Base-by-base conservation (phyloP, 257 asterid species). In the Plantago ovata region DNA sequence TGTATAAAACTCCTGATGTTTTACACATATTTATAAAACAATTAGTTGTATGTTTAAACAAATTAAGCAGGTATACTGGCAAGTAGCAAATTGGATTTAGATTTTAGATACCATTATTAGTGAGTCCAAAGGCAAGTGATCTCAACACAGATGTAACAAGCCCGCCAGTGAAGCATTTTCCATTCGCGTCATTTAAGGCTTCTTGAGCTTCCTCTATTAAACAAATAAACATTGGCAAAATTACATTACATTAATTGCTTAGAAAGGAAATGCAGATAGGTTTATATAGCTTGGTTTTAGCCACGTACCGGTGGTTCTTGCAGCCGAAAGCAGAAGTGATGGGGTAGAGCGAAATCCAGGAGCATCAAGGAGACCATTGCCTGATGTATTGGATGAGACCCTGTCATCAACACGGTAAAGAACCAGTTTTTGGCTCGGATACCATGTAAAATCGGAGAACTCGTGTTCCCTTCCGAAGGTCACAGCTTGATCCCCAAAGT, bases 201-300 rank as follows among this genome's bases (percentile, higher is more conserved):
- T 82, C 91, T 36, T 80, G 81, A 39, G 28, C 43, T 76, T 85
- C 94, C 79, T 85, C 94, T 82, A 61, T 14, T 10, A 19, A 18
- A 49, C 33, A 49, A 49, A 3, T 20, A 15, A 28, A 49, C 41
- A n/a, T n/a, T n/a, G n/a, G n/a, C n/a, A n/a, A n/a, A n/a, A n/a
- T n/a, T n/a, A n/a, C n/a, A n/a, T n/a, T n/a, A n/a, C n/a, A n/a
- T n/a, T n/a, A n/a, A n/a, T n/a, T n/a, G n/a, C n/a, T n/a, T n/a
- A n/a, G n/a, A n/a, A n/a, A n/a, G n/a, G n/a, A n/a, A n/a, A n/a
- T n/a, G n/a, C n/a, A n/a, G n/a, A n/a, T n/a, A n/a, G n/a, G n/a
- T n/a, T n/a, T n/a, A n/a, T n/a, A n/a, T n/a, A n/a, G n/a, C n/a
- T n/a, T n/a, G n/a, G n/a, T n/a, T n/a, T n/a, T n/a, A n/a, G n/a